phyloP scores from a whole-genome alignment of 2,329 filamentous ascomycete genomes.

The Arthrobotrys sinensis region DNA sequence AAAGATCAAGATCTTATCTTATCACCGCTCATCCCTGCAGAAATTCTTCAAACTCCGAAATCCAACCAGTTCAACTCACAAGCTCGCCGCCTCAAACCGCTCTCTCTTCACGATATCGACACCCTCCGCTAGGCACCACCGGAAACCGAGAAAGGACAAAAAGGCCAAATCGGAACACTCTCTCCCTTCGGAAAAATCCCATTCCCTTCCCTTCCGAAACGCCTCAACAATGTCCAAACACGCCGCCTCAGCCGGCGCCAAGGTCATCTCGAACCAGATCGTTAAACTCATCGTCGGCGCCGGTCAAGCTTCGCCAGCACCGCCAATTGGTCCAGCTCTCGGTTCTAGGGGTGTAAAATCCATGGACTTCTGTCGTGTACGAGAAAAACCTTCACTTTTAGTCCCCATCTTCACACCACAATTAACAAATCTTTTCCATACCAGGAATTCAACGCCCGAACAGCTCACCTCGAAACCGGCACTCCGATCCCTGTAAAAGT shows the following conservation, averaged over 20 bases:
- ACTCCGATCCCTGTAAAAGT: conserved; percentile 92
- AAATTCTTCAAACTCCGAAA: conserved; percentile 35
- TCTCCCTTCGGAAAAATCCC: not conserved
- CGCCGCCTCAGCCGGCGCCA: conserved; percentile 28
- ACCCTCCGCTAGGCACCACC: not conserved
- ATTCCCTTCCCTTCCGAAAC: too few species aligned
- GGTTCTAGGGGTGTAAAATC: conserved; percentile 98
- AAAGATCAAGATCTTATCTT: conserved; percentile 31
- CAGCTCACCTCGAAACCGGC: conserved; percentile 83
- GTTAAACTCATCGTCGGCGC: conserved; percentile 98
- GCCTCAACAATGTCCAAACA: conserved; percentile 44
- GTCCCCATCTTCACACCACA: conserved; percentile 3
- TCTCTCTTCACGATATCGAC: not conserved
- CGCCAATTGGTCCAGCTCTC: conserved; percentile 94
- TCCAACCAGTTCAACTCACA: conserved; percentile 20
- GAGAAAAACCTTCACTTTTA: conserved; percentile 35
- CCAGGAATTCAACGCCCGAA: conserved; percentile 97
- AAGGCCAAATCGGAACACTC: too few species aligned
- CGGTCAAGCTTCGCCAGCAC: conserved; percentile 93
- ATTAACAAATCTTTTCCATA: not conserved
- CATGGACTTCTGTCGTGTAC: conserved; percentile 99
- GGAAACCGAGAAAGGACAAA: too few species aligned
- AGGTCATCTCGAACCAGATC: conserved; percentile 77
- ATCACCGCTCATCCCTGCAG: conserved; percentile 5
- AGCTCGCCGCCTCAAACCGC: not conserved